phyloP scores from a whole-genome alignment of 768 basidiomycete species.

The Mrakia hoshinonis region DNA sequence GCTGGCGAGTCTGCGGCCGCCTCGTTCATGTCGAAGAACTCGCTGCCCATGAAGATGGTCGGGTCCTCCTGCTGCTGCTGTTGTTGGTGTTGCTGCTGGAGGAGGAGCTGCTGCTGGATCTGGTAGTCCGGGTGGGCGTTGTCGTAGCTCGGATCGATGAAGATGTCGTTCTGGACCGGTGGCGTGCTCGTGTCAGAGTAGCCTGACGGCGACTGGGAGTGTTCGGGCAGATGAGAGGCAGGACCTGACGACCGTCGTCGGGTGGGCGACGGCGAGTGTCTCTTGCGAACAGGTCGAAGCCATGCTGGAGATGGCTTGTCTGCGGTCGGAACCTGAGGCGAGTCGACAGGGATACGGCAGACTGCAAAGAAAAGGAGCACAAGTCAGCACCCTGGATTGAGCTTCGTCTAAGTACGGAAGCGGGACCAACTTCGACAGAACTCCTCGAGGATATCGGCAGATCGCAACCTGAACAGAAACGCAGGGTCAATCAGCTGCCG shows the following conservation, averaged over 20 bases:
- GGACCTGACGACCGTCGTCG: neutral
- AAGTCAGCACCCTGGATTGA: conserved; percentile 13
- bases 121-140: neutral
- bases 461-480: conserved; percentile 51
- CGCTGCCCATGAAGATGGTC: conserved; percentile 37
- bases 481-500: neutral
- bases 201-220: conserved; percentile 3
- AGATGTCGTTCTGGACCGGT: conserved; percentile 16
- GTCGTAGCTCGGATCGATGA: conserved; percentile 28
- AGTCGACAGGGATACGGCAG: conserved; percentile 71
- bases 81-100: neutral
- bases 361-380: conserved; percentile 47
- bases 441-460: conserved; percentile 88
- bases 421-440: conserved; percentile 69
- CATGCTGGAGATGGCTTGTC: conserved; percentile 58
- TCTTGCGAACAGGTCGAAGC: conserved; percentile 64
- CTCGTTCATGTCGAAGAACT: conserved; percentile 39
- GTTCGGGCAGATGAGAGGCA: neutral
- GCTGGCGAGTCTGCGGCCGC: conserved; percentile 32
- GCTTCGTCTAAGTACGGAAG: neutral
- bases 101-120: neutral
- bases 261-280: conserved; percentile 46
- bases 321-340: conserved; percentile 49
- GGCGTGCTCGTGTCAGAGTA: conserved; percentile 21
- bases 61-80: conserved; percentile 32